Conservation (phyloP, 78 protist genomes). For the Cyanophora paradoxa region DNA sequence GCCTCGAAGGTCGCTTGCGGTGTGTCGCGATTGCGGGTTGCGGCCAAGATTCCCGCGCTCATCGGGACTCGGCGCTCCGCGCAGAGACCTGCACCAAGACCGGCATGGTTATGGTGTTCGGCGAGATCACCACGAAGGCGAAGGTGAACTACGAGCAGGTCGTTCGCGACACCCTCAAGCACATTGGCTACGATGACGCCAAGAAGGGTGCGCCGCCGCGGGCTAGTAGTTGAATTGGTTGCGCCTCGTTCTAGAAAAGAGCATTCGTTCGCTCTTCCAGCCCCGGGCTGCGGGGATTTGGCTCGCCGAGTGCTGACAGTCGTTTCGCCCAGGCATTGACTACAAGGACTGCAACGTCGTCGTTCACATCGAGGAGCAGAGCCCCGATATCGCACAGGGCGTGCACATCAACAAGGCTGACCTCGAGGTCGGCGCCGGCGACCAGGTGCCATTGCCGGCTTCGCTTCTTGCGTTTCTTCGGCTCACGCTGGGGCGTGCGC, state of each 20-base stretch:
- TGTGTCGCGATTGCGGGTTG: slow-evolving; percentile 6
- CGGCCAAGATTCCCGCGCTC: background rate
- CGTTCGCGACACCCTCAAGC: slow-evolving; percentile 88
- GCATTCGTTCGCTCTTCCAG: too few relatives aligned
- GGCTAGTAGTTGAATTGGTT: too few relatives aligned
- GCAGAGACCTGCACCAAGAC: slow-evolving; percentile 93
- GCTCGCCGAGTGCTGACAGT: too few relatives aligned
- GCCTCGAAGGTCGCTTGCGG: slow-evolving; percentile 94
- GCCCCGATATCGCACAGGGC: slow-evolving; percentile 97
- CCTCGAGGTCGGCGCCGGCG: slow-evolving; percentile 98
- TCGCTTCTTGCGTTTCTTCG: too few relatives aligned
- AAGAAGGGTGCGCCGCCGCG: too few relatives aligned
- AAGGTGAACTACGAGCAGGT: slow-evolving; percentile 92
- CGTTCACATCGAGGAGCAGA: slow-evolving; percentile 95
- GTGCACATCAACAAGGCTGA: slow-evolving; percentile 80
- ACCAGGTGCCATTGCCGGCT: too few relatives aligned
- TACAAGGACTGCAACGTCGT: slow-evolving; percentile 94
- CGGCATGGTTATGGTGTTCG: slow-evolving; percentile 95
- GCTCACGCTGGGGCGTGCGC: too few relatives aligned
- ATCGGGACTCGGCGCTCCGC: background rate
- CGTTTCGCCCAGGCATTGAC: slow-evolving; percentile 89
- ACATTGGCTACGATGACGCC: slow-evolving; percentile 89
- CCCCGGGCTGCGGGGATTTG: too few relatives aligned
- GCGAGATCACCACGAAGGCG: slow-evolving; percentile 98
- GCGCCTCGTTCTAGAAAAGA: too few relatives aligned